phyloP scores from a whole-genome alignment of 176 grass and related monocot genomes.

The Carex parvula region DNA sequence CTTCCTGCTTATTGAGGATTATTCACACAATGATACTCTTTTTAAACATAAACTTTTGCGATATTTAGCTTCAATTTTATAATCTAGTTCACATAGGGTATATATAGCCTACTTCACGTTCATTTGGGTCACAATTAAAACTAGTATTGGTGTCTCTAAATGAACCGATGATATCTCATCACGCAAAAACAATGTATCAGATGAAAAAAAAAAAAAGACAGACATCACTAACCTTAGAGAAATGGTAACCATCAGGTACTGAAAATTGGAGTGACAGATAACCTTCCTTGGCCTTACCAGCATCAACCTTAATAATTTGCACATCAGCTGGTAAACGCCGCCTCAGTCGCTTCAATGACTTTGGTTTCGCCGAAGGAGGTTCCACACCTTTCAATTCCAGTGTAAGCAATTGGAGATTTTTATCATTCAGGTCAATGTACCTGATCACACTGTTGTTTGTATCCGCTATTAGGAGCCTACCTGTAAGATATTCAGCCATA shows the following conservation, averaged over 20 bases:
- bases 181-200: not conserved
- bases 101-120: not conserved
- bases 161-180: not conserved
- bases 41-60: not conserved
- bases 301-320: slow-evolving; percentile 70
- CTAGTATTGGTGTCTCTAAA: not conserved
- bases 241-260: slow-evolving; percentile 92
- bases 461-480: slow-evolving; percentile 85
- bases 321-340: slow-evolving; percentile 63
- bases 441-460: slow-evolving; percentile 93
- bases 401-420: slow-evolving; percentile 56
- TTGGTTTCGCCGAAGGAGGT: slow-evolving; percentile 54
- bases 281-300: slow-evolving; percentile 75
- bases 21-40: not conserved
- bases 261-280: slow-evolving; percentile 65
- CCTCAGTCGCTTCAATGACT: slow-evolving; percentile 73
- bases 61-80: not conserved
- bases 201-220: slow-evolving; percentile 9
- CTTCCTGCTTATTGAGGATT: slow-evolving; percentile 58
- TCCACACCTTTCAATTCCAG: slow-evolving; percentile 78
- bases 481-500: slow-evolving; percentile 54
- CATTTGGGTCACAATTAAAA: not conserved
- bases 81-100: not conserved
- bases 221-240: slow-evolving; percentile 72
- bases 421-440: slow-evolving; percentile 63